Conservation (phyloP, 192 early-diverging fungal genomes). For the Rhizophlyctis rosea region DNA sequence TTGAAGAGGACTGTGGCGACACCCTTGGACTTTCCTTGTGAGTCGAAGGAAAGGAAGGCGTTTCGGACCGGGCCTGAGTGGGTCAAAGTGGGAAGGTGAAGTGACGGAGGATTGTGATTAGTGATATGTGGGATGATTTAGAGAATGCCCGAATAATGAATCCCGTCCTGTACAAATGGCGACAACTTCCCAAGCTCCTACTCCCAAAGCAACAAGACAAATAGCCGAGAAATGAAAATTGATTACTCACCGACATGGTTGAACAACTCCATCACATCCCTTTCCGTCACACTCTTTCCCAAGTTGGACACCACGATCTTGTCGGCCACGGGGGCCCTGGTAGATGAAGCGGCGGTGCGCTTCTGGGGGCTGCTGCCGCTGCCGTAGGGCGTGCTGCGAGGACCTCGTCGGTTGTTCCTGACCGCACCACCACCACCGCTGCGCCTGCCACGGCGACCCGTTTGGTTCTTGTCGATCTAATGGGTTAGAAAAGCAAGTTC, state of each 20-base stretch:
- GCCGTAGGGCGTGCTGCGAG: slow-evolving; percentile 14
- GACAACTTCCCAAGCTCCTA: neutral
- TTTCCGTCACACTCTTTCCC: slow-evolving; percentile 35
- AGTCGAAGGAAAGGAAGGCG: slow-evolving; percentile 42
- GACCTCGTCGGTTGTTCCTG: neutral
- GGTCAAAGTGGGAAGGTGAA: too few species aligned
- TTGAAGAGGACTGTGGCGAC: slow-evolving; percentile 43
- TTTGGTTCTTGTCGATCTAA: slow-evolving; percentile 25
- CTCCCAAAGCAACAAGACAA: neutral
- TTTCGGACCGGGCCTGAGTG: slow-evolving; percentile 39
- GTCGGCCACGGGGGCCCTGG: slow-evolving; percentile 7
- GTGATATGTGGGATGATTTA: slow-evolving; percentile 2
- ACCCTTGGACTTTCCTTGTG: slow-evolving; percentile 43
- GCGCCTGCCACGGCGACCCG: slow-evolving; percentile 10
- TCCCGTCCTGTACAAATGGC: neutral
- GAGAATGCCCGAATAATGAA: slow-evolving; percentile 1
- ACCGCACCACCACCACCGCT: slow-evolving; percentile 23
- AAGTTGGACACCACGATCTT: slow-evolving; percentile 47
- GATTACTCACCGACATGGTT: slow-evolving; percentile 38
- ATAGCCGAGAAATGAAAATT: neutral
- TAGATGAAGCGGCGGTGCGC: slow-evolving; percentile 3
- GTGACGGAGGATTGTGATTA: too few species aligned
- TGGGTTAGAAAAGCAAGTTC: too few species aligned
- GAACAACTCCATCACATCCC: slow-evolving; percentile 45
- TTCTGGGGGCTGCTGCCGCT: neutral